phyloP scores from a whole-genome alignment of 371 early-diverging fungal genomes.

The Mortierella sp. region DNA sequence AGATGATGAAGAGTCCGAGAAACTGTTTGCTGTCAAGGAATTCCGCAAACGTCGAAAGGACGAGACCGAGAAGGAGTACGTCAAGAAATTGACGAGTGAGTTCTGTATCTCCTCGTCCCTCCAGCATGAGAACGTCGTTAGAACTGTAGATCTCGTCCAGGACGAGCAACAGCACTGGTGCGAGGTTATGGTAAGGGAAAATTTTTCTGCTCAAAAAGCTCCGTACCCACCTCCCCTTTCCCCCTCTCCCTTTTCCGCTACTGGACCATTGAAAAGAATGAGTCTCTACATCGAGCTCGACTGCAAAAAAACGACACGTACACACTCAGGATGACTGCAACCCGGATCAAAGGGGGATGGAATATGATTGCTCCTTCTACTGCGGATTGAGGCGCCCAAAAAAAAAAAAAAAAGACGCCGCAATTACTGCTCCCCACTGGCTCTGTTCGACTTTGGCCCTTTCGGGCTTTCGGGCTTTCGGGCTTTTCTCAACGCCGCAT shows the following conservation, averaged over 20 bases:
- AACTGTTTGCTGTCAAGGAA: slow-evolving; percentile 90
- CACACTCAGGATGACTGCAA: no score
- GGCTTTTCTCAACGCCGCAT: no score
- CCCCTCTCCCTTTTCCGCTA: neutral
- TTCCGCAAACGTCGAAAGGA: slow-evolving; percentile 87
- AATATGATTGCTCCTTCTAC: no score
- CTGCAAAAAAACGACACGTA: no score
- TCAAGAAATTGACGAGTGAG: slow-evolving; percentile 89
- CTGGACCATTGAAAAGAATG: no score
- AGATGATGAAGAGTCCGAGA: slow-evolving; percentile 62
- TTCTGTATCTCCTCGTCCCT: slow-evolving; percentile 92
- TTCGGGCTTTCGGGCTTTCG: no score
- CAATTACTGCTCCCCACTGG: no score
- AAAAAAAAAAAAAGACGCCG: no score
- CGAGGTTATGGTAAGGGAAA: slow-evolving; percentile 84
- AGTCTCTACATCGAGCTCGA: no score
- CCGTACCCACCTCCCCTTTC: neutral
- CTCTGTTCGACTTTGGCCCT: no score
- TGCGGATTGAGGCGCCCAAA: no score
- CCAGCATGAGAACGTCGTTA: slow-evolving; percentile 87
- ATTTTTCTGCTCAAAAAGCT: neutral
- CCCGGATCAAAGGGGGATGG: no score
- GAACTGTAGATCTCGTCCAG: slow-evolving; percentile 91
- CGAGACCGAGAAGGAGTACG: slow-evolving; percentile 88
- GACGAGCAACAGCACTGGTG: slow-evolving; percentile 88